Conservation (phyloP, 1,139 yeast species). For the Geotrichum siamense region DNA sequence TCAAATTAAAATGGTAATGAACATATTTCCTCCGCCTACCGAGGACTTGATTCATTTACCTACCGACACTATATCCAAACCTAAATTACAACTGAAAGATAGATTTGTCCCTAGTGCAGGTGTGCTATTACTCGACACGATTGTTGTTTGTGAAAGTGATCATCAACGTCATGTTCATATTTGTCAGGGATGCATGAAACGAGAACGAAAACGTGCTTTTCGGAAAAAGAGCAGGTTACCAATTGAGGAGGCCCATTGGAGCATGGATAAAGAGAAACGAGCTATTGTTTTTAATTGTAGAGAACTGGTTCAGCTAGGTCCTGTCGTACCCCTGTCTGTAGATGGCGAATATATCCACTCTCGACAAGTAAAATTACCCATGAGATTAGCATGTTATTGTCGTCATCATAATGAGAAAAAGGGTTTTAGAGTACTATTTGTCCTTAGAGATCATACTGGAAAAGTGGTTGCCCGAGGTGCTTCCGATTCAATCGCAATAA, state of each 20-base stretch:
- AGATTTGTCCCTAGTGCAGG: slow-evolving; percentile 31
- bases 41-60: slow-evolving; percentile 68
- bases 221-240: slow-evolving; percentile 57
- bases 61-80: slow-evolving; percentile 75
- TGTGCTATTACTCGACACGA: slow-evolving; percentile 30
- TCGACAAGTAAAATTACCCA: slow-evolving; percentile 48
- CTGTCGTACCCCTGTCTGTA: slow-evolving; percentile 28
- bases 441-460: slow-evolving; percentile 52
- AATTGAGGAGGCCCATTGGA: slow-evolving; percentile 65
- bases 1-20: slow-evolving; percentile 66
- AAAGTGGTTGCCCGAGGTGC: slow-evolving; percentile 62
- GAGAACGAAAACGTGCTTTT: slow-evolving; percentile 87
- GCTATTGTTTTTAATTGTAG: slow-evolving; percentile 85
- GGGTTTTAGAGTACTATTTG: slow-evolving; percentile 67
- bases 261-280: slow-evolving; percentile 62
- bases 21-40: slow-evolving; percentile 65
- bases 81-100: slow-evolving; percentile 54
- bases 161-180: slow-evolving; percentile 55
- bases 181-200: slow-evolving; percentile 74
- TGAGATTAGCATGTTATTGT: slow-evolving; percentile 89
- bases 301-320: slow-evolving; percentile 70
- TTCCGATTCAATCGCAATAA: slow-evolving; percentile 73
- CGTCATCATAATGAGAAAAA: slow-evolving; percentile 79
- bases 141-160: slow-evolving; percentile 34
- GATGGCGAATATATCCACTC: slow-evolving; percentile 38